Evolutionary conservation across 768 basidiomycete genomes (phyloP).

Genomic region (Gymnopilus junonius): DNA sequence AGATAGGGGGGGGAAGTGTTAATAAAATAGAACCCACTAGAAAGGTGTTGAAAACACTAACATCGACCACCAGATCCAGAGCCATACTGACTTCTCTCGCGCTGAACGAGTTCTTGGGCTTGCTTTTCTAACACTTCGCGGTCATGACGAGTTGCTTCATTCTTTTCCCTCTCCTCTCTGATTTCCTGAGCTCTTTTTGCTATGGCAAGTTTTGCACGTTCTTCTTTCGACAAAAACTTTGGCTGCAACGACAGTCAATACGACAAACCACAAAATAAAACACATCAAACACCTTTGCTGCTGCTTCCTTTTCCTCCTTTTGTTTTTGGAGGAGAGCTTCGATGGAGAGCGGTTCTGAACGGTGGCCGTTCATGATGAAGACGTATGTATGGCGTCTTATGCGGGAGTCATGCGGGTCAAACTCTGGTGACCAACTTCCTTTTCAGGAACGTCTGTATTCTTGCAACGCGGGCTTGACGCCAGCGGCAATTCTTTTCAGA

Average conservation of each 20-base stretch:
- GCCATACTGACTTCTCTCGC: conserved; percentile 46
- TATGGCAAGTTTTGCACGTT: conserved; percentile 88
- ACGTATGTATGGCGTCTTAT: not conserved
- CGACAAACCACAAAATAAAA: not conserved
- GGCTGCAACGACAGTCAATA: conserved; percentile 56
- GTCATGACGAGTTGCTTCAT: conserved; percentile 62
- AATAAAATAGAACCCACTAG: conserved; percentile 23
- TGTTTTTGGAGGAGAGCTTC: conserved; percentile 88
- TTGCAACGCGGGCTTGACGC: too few species aligned
- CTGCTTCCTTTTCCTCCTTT: conserved; percentile 85
- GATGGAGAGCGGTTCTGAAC: conserved; percentile 82
- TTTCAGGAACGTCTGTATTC: not conserved
- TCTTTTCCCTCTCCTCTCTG: conserved; percentile 66
- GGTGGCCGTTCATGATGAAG: conserved; percentile 48
- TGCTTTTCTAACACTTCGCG: conserved; percentile 76
- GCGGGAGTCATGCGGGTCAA: not conserved
- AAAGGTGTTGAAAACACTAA: conserved; percentile 32
- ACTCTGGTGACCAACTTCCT: conserved; percentile 4
- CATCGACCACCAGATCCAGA: conserved; percentile 47
- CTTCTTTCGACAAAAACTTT: conserved; percentile 92
- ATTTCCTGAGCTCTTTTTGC: conserved; percentile 87
- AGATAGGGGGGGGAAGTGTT: conserved; percentile 15
- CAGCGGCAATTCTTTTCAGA: not conserved
- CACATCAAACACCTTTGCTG: conserved; percentile 67
- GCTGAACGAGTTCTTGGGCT: conserved; percentile 67